Evolutionary conservation across 139 green algal species (phyloP), one percentile per base, ranked within the genome.

Genomic region (Nannochloris sp.): DNA sequence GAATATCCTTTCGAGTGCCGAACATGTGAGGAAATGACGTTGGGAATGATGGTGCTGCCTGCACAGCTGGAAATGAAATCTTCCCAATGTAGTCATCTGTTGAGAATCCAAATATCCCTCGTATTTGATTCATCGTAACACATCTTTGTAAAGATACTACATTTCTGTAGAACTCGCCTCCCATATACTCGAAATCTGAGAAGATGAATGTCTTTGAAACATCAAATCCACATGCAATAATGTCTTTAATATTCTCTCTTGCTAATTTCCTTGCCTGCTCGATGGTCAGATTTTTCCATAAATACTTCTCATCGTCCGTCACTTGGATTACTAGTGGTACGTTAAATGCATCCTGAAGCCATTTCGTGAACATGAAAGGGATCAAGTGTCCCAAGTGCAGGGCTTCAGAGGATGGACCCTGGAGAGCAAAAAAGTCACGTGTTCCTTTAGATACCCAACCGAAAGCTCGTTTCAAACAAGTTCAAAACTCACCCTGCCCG

Each of bases 201-300:
- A 99, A 98, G 61, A 99, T 96, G 80, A 99, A 99, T 4, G 94
- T 99, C 57, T 83, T 85, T 16, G 75, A 59, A 8, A 87, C 54
- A 68, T 98, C 90, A 72, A 99, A 99, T 21, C 93, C 93, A 73
- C 90, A 97, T 12, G 93, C 93, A 54, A 98, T 97, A 78, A 99
- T 99, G 78, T 99, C 93, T 76, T 96, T 97, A 61, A 76, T 78
- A 70, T 99, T 99, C 70, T 95, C 90, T 4, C 79, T 64, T 4
- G 79, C 88, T 60, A 97, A 81, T 4, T 87, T 74, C 19, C 79
- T 67, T 8, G 83, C 68, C 75, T 98, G 91, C 48, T 90, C 83
- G 16, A 94, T 69, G 11, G 83, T 75, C 23, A 96, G 51, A 0
- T 68, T 76, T 73, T 83, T 87, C 90, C 89, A 97, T 40, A 97